Conservation (phyloP, 768 basidiomycete species). For the Ramaria sp. region DNA sequence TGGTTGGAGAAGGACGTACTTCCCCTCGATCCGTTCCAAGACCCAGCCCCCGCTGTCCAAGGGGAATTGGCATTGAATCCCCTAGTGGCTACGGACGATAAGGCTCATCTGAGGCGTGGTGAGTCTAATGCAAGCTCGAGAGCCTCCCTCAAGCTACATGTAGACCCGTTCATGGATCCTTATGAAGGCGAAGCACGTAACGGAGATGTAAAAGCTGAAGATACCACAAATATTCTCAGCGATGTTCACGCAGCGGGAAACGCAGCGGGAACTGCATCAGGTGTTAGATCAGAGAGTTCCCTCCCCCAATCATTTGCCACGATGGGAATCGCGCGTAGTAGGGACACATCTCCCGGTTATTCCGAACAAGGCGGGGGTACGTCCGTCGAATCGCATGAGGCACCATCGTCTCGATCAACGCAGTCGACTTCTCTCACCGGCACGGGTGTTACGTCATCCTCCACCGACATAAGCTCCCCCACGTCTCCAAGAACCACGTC, state of each 20-base stretch:
- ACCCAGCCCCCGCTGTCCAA: slow-evolving; percentile 24
- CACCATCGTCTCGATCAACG: background rate
- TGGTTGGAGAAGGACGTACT: slow-evolving; percentile 33
- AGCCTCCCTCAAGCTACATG: slow-evolving; percentile 24
- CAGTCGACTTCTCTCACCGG: slow-evolving; percentile 12
- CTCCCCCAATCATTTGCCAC: slow-evolving; percentile 17
- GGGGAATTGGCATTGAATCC: background rate
- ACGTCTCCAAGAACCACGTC: slow-evolving; percentile 28
- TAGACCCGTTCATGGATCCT: slow-evolving; percentile 34
- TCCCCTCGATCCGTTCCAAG: slow-evolving; percentile 35
- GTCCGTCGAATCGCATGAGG: background rate
- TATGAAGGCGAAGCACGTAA: background rate
- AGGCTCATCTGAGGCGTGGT: slow-evolving; percentile 9
- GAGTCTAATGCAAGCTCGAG: slow-evolving; percentile 20
- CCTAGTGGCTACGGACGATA: background rate
- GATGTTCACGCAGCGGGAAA: background rate
- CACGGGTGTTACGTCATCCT: slow-evolving; percentile 19
- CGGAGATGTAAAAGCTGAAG: background rate
- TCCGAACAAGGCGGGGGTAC: background rate
- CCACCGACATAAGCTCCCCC: slow-evolving; percentile 9
- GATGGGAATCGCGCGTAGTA: slow-evolving; percentile 18
- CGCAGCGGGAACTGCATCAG: background rate
- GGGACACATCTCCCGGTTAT: background rate
- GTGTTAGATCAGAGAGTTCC: slow-evolving; percentile 19
- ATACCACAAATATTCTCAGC: too few relatives aligned